Base-by-base conservation (phyloP, 805 yeast species). In the Blastobotrys parvus region DNA sequence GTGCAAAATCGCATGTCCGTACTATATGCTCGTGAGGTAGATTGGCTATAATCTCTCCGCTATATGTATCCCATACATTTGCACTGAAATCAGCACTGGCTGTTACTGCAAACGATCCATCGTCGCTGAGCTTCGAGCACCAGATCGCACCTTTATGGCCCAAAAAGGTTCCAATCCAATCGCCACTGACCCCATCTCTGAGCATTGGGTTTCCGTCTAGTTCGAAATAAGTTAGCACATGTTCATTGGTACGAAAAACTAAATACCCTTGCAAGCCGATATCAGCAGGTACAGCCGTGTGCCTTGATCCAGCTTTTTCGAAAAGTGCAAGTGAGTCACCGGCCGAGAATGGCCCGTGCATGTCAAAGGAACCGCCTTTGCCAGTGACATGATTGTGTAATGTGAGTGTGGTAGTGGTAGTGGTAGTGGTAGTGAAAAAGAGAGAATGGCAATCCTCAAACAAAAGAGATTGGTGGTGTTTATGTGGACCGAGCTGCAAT, bases 311-410 rank as follows among this genome's bases (percentile, higher is more conserved):
- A 25, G 7, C 29, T 8, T n/a, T 35, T 44, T 46, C 39, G 59
- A 55, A 41, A 58, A 60, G 20, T 52, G 39, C 30, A 60, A 45
- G 42, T 60, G 59, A 1, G 64, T 58, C 17, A 60, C 64, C 2
- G 64, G 64, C 17, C 64, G 50, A 16, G 62, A 57, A 39, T 60
- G 64, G 38, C 64, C 64, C 17, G 64, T 58, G 42, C 64, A 61
- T 16, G 62, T 60, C 36, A 60, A 44, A 23, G 64, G 64, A 21
- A 55, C 41, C 15, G 56, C 56, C 41, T 52, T 55, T 35, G 49
- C 32, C 40, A 25, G 29, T 25, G 29, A 25, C 29, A 25, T 25
- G n/a, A n/a, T n/a, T n/a, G n/a, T n/a, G n/a, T n/a, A n/a, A n/a
- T n/a, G 30, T 8, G 15, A n/a, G 15, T 30, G 34, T 43, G 44